Percentiles rank a stretch among this genome's conserved stretches.
These are phyloP conservation scores for Aspergillus niger DNA, from an alignment of 2,329 filamentous ascomycete genomes.

Conservation along the genomic window DNA sequence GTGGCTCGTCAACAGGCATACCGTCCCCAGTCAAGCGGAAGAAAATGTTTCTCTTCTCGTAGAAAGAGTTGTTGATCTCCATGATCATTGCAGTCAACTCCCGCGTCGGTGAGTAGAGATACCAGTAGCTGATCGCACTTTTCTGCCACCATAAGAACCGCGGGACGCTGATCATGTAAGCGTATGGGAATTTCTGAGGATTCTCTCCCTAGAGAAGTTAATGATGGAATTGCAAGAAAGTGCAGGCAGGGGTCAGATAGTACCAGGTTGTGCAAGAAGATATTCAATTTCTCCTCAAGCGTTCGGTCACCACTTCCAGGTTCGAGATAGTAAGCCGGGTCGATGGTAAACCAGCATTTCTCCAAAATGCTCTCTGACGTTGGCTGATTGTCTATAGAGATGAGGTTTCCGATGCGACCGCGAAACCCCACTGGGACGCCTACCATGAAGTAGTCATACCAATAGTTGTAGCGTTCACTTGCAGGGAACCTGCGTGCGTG, in stretches of 20 bases:
- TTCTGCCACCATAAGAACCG: constrained; percentile 14
- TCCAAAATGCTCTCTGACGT: neutral
- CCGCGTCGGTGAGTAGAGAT: constrained; percentile 10
- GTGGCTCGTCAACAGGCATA: too few species aligned
- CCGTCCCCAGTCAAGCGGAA: neutral
- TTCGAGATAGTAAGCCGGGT: constrained; percentile 6
- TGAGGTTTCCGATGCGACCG: constrained; percentile 15
- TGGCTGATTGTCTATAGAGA: constrained; percentile 15
- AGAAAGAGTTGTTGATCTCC: constrained; percentile 20
- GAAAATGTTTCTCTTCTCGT: constrained; percentile 15
- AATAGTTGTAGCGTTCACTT: constrained; percentile 16
- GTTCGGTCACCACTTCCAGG: constrained; percentile 1
- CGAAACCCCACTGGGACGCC: constrained; percentile 20
- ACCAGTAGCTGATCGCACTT: constrained; percentile 11
- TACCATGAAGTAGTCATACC: constrained; percentile 19
- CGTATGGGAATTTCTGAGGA: constrained; percentile 12
- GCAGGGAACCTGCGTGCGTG: constrained; percentile 15
- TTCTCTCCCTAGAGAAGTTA: constrained; percentile 12
- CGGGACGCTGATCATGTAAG: constrained; percentile 14
- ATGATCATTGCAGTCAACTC: constrained; percentile 13
- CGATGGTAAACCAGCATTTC: constrained; percentile 14
- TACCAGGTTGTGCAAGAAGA: neutral
- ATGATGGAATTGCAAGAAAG: neutral
- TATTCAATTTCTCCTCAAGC: neutral
- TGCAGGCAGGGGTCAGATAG: neutral